Evolutionary conservation across 345 rosid genomes (phyloP).

Genomic region (Rhodamnia rubescens): DNA sequence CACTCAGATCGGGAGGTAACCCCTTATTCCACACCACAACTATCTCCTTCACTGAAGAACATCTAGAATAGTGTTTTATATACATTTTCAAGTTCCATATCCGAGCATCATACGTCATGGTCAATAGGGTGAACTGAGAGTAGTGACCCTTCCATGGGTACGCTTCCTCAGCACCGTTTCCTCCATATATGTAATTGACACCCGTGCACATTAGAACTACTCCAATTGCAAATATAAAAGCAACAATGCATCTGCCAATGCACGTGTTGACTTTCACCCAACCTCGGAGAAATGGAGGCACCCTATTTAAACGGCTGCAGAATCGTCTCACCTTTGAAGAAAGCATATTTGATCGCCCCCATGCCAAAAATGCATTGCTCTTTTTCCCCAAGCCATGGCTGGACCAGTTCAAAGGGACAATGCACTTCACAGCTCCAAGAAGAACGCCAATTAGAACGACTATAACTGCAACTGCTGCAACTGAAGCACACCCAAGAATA

Average conservation of each 20-base stretch:
- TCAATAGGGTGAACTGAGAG: conserved; percentile 81
- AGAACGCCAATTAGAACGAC: conserved; percentile 47
- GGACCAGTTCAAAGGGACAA: conserved; percentile 81
- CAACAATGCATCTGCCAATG: conserved; percentile 41
- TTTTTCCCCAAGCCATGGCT: conserved; percentile 46
- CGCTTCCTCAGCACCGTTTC: conserved; percentile 69
- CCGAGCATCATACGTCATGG: conserved; percentile 97
- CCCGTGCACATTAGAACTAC: conserved; percentile 43
- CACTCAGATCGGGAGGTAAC: conserved; percentile 41
- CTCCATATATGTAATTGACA: conserved; percentile 56
- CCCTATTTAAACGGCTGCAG: conserved; percentile 64
- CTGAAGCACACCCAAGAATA: conserved; percentile 55
- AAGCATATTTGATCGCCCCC: conserved; percentile 41
- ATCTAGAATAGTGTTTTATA: conserved; percentile 82
- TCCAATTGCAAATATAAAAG: conserved; percentile 34
- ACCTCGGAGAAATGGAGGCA: conserved; percentile 46
- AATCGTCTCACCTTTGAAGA: conserved; percentile 56
- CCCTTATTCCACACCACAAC: conserved; percentile 98
- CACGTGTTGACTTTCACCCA: conserved; percentile 40
- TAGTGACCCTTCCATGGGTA: conserved; percentile 52
- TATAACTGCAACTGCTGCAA: conserved; percentile 40
- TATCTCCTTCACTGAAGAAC: conserved; percentile 86
- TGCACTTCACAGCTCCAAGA: conserved; percentile 71
- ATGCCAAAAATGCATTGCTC: conserved; percentile 32
- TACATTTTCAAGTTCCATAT: conserved; percentile 96